Base-by-base conservation (phyloP, 371 early-diverging fungal species). In the Syncephalastrum racemosum region DNA sequence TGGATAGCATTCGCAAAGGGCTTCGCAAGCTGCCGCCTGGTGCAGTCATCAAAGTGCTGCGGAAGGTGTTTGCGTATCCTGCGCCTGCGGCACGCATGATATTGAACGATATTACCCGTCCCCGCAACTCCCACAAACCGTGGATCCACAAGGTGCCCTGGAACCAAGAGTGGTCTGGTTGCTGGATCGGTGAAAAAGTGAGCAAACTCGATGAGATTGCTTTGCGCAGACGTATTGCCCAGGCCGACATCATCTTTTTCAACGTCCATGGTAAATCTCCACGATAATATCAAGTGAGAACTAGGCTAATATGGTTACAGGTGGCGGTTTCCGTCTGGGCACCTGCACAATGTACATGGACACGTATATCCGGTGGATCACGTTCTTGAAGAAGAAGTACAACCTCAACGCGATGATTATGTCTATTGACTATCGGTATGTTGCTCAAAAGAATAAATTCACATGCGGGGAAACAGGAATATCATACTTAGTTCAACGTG, bases 161-260 rank as follows among this genome's bases (percentile, higher is more conserved):
- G 63, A 64, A 68, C 25, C 53, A 59, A 3, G 71, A 63, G 42
- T 73, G 77, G 71, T 65, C 65, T 27, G 74, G 74, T 13, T 77
- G 71, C 47, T 77, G 77, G 77, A 67, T 73, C 27, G 77, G 74
- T 12, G 70, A 73, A 47, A 53, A 73, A 15, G 56, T 77, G 14
- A 12, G 44, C 16, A 49, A 59, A 1, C 43, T 73, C 6, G 63
- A 67, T 46, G 53, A 59, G 25, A 57, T 40, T 2, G 62, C 53
- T 4, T 46, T 73, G 4, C 18, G 50, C 20, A 59, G 67, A 49
- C 50, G 68, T 36, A 66, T 71, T 19, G 56, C 67, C 20, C 67
- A 63, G 39, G 65, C 68, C n/a, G 70, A 71, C 45, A 59, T 73
- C 10, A 46, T 77, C 1, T 53, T 77, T 4, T 77, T 77, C 46